phyloP scores from a whole-genome alignment of 257 asterid species.

The Thymus quinquecostatus region DNA sequence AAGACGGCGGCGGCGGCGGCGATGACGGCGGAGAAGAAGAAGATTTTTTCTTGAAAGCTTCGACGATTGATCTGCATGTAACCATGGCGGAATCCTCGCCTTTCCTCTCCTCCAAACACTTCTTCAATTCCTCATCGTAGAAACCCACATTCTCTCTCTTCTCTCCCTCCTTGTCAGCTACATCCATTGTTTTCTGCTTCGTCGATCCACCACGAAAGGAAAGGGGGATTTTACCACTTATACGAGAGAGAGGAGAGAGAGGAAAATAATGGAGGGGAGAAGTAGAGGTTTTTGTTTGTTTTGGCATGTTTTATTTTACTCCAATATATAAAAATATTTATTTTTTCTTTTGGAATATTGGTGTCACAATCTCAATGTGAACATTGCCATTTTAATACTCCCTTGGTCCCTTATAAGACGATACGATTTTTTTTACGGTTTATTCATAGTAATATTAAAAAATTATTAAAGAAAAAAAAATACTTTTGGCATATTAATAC shows the following conservation, averaged over 20 bases:
- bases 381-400: too few relatives aligned
- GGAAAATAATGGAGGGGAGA: background rate
- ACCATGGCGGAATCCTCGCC: slow-evolving; percentile 35
- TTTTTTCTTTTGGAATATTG: too few relatives aligned
- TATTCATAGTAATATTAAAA: too few relatives aligned
- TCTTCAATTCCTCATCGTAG: slow-evolving; percentile 38
- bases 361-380: too few relatives aligned
- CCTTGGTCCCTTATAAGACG: too few relatives aligned
- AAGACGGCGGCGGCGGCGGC: background rate
- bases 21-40: background rate
- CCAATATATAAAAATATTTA: background rate
- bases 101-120: slow-evolving; percentile 47
- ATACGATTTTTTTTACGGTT: too few relatives aligned
- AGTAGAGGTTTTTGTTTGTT: too few relatives aligned
- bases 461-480: too few relatives aligned
- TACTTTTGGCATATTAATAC: too few relatives aligned
- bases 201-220: background rate
- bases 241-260: background rate
- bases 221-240: background rate
- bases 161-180: slow-evolving; percentile 20
- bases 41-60: slow-evolving; percentile 34
- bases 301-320: background rate
- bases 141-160: slow-evolving; percentile 29
- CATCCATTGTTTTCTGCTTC: background rate
- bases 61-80: slow-evolving; percentile 41